Evolutionary conservation across 1,284 basidiomycete species (phyloP).

Genomic region (Porogramme epimiltina): DNA sequence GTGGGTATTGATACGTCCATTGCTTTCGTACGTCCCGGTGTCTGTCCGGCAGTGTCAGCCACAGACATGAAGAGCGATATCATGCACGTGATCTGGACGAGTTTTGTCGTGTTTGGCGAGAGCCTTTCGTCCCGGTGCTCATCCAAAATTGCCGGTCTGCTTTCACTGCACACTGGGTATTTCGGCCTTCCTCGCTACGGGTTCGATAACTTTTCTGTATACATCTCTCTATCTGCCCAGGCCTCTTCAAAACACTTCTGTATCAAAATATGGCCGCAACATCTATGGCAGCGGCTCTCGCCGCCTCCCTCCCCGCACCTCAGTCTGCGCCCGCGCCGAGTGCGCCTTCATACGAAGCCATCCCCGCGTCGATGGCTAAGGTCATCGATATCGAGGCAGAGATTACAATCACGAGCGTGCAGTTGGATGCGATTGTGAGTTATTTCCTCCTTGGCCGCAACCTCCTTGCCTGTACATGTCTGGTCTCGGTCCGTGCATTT

Average conservation of each 20-base stretch:
- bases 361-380: conserved; percentile 88
- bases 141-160: conserved; percentile 12
- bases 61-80: no score
- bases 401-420: conserved; percentile 76
- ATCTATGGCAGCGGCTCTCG: conserved; percentile 88
- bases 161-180: conserved; percentile 1
- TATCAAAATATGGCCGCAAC: conserved; percentile 52
- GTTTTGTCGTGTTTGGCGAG: conserved; percentile 29
- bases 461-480: neutral
- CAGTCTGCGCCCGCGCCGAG: conserved; percentile 57
- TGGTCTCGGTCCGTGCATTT: conserved; percentile 3
- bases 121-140: conserved; percentile 16
- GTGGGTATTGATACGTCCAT: no score
- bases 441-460: neutral
- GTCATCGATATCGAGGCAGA: conserved; percentile 89
- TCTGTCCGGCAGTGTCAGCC: no score
- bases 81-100: conserved; percentile 21
- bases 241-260: no score
- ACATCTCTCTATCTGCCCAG: neutral
- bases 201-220: conserved; percentile 1
- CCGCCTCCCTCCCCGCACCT: conserved; percentile 78
- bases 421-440: conserved; percentile 84
- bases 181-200: neutral
- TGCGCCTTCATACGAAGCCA: conserved; percentile 73
- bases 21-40: no score